Percentiles rank a stretch among this genome's conserved stretches.
Evolutionary conservation across 345 rosid genomes (phyloP).

Genomic region (Linum trigynum): DNA sequence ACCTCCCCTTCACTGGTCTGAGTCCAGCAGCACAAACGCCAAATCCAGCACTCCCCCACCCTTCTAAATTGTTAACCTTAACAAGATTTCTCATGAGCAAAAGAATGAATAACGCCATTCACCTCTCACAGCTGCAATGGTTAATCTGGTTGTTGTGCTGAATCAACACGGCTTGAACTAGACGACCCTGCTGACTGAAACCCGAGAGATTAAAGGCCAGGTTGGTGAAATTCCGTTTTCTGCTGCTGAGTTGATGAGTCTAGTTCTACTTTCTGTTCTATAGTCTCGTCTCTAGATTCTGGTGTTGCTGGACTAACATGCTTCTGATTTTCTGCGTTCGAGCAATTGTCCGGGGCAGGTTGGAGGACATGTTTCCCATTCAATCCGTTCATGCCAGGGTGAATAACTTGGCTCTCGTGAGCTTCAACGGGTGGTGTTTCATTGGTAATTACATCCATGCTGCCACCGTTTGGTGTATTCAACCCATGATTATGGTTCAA

Average conservation of each 20-base stretch:
- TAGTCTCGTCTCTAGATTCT: slow-evolving; percentile 10
- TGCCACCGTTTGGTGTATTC: slow-evolving; percentile 9
- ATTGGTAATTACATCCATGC: slow-evolving; percentile 13
- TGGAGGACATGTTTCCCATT: slow-evolving; percentile 24
- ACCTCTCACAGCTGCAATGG: slow-evolving; percentile 46
- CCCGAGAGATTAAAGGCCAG: slow-evolving; percentile 35
- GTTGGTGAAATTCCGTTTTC: slow-evolving; percentile 26
- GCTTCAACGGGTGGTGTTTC: slow-evolving; percentile 23
- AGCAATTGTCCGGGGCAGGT: slow-evolving; percentile 10
- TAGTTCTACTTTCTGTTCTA: slow-evolving; percentile 16
- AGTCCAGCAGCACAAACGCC: slow-evolving; percentile 8
- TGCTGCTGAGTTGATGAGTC: slow-evolving; percentile 18
- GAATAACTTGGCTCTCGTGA: slow-evolving; percentile 15
- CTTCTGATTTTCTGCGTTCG: slow-evolving; percentile 19
- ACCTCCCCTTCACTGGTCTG: slow-evolving; percentile 8
- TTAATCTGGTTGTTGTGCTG: slow-evolving; percentile 48
- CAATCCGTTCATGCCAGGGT: slow-evolving; percentile 34
- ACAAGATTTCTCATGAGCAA: slow-evolving; percentile 3
- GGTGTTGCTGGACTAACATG: slow-evolving; percentile 11
- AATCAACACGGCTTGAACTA: slow-evolving; percentile 22
- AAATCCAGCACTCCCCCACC: slow-evolving; percentile 7
- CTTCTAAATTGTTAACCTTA: slow-evolving; percentile 23
- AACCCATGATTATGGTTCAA: slow-evolving; percentile 13
- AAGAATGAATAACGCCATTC: slow-evolving; percentile 2
- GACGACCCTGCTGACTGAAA: slow-evolving; percentile 44